Evolutionary conservation across 1,284 basidiomycete genomes (phyloP).

Genomic region (Boletus sp.): DNA sequence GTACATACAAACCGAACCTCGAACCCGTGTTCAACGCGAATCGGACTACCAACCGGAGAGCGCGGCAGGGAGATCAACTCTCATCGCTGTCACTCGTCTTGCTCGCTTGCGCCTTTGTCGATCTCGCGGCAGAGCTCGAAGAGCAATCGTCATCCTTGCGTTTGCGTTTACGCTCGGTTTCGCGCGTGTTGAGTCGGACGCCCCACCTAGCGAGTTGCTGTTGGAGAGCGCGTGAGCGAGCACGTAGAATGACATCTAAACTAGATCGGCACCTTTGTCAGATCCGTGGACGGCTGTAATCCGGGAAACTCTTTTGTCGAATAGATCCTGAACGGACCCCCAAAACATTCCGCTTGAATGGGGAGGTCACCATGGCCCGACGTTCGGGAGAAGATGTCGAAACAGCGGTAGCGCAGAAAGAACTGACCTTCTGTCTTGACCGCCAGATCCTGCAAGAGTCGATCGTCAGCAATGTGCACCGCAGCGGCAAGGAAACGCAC

Average conservation of each 20-base stretch:
- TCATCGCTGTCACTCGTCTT: slow-evolving; percentile 29
- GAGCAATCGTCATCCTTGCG: slow-evolving; percentile 38
- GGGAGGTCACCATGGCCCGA: slow-evolving; percentile 35
- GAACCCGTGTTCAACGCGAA: not conserved
- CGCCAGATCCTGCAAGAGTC: slow-evolving; percentile 41
- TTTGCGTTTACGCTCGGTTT: slow-evolving; percentile 60
- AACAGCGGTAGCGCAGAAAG: slow-evolving; percentile 62
- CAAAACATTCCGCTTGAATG: slow-evolving; percentile 68
- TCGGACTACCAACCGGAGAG: not conserved
- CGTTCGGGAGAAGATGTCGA: slow-evolving; percentile 55
- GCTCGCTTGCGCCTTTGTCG: slow-evolving; percentile 1
- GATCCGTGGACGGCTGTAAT: slow-evolving; percentile 63
- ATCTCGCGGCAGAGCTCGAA: slow-evolving; percentile 8
- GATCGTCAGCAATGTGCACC: slow-evolving; percentile 2
- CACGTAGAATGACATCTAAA: not conserved
- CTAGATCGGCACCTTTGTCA: slow-evolving; percentile 56
- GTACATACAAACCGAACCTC: slow-evolving; percentile 3
- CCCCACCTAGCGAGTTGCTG: slow-evolving; percentile 67
- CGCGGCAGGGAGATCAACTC: slow-evolving; percentile 11
- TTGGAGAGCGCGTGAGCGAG: slow-evolving; percentile 4
- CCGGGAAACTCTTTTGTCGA: slow-evolving; percentile 81
- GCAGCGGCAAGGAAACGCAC: slow-evolving; percentile 4
- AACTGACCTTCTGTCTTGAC: slow-evolving; percentile 66
- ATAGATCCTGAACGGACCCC: slow-evolving; percentile 65
- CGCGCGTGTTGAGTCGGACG: slow-evolving; percentile 66